Base-by-base conservation (phyloP, 306 rosid genomes). In the Inga laurina region DNA sequence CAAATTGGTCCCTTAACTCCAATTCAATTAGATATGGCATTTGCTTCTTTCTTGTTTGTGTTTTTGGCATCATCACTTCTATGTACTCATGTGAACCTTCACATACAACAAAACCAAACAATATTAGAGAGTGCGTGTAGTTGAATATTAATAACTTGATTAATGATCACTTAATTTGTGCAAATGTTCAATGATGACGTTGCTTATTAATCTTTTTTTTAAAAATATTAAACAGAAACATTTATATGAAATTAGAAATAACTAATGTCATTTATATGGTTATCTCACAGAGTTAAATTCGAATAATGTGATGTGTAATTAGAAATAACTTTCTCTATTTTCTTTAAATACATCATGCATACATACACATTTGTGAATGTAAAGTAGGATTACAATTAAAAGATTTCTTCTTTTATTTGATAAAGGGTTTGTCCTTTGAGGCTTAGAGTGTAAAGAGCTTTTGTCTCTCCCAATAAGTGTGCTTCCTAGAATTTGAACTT, bases 1-100 rank as follows among this genome's bases (percentile, higher is more conserved):
- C 70, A 78, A 88, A 88, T 56, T 88, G 89, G n/a, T 88, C 91
- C 64, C 57, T 85, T 19, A 85, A 39, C 56, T 85, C 91, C 74
- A 88, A 37, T 81, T 88, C 91, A 24, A 88, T 62, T 16, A 88
- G 75, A 45, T 80, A 43, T 37, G 74, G 59, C 59, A 18, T 69
- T 66, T 81, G 74, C 74, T 78, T 88, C 87, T 77, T 88, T 72
- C 81, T 83, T 44, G 43, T 77, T 19, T 77, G 3, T 49, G 88
- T 88, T 59, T 65, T 81, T 70, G 72, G 4, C 64, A 21, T 74
- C 77, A 85, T 78, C 80, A 85, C 84, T 82, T 85, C 89, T 27
- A 85, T 85, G 44, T 83, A 88, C 37, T 81, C 87, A 37, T 88
- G 91, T 43, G 74, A 85, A 0, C 91, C 91, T 88, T 65, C 11